Evolutionary conservation across 495 filamentous ascomycete species (phyloP).

Genomic region (Penicillium taxi): DNA sequence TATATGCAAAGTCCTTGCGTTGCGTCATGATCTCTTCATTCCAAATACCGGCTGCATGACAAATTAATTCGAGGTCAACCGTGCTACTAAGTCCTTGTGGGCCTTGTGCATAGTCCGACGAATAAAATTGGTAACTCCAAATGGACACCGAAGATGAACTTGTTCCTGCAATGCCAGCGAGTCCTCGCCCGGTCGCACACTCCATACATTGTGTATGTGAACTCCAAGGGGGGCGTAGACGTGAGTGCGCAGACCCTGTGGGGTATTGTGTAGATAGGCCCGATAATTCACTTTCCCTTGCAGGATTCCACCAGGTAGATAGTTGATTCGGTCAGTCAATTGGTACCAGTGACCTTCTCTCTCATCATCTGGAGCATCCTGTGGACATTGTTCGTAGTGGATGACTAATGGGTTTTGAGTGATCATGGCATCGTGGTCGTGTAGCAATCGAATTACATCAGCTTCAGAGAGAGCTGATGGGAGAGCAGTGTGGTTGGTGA

Average conservation of each 20-base stretch:
- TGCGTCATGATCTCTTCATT: slow-evolving; percentile 7
- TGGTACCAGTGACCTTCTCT: slow-evolving; percentile 53
- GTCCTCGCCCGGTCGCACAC: slow-evolving; percentile 16
- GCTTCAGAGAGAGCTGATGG: slow-evolving; percentile 52
- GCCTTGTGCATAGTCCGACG: slow-evolving; percentile 1
- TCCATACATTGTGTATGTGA: slow-evolving; percentile 63
- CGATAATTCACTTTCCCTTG: slow-evolving; percentile 58
- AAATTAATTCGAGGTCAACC: slow-evolving; percentile 8
- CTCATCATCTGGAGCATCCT: slow-evolving; percentile 52
- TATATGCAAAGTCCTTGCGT: too few relatives aligned
- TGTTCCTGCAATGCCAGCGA: neutral
- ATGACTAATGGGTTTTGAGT: slow-evolving; percentile 68
- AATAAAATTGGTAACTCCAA: slow-evolving; percentile 2
- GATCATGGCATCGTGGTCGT: slow-evolving; percentile 64
- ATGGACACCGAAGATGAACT: slow-evolving; percentile 3
- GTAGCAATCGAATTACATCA: slow-evolving; percentile 54
- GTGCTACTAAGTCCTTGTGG: slow-evolving; percentile 1
- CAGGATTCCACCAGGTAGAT: slow-evolving; percentile 54
- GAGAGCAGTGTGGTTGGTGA: slow-evolving; percentile 62
- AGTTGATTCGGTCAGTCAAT: slow-evolving; percentile 51
- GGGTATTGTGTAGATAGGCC: slow-evolving; percentile 59
- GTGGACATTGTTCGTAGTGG: slow-evolving; percentile 51
- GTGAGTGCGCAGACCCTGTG: slow-evolving; percentile 62
- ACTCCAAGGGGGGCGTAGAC: slow-evolving; percentile 57
- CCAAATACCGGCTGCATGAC: slow-evolving; percentile 15